Percentiles rank a stretch among this genome's conserved stretches.
These are phyloP conservation scores for Cicer chorassanicum DNA, from an alignment of 306 rosid species.

Conservation along the genomic window DNA sequence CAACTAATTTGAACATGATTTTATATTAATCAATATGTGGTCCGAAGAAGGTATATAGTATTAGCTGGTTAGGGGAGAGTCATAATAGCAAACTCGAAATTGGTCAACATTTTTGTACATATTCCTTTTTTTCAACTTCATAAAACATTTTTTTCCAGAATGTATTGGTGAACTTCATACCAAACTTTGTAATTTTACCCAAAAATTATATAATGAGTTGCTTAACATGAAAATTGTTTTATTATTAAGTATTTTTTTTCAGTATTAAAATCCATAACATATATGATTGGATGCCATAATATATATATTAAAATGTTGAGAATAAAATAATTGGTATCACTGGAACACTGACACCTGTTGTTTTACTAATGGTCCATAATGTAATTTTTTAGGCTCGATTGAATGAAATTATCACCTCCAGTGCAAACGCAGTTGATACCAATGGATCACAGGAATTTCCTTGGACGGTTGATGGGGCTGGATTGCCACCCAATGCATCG, in stretches of 20 bases:
- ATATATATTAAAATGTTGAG: constrained; percentile 11
- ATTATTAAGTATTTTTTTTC: constrained; percentile 4
- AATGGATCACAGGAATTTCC: constrained; percentile 63
- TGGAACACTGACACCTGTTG: constrained; percentile 25
- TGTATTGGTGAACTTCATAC: constrained; percentile 13
- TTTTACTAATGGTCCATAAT: constrained; percentile 23
- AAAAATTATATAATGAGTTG: constrained; percentile 5
- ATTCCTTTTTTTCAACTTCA: constrained; percentile 8
- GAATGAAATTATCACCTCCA: constrained; percentile 72
- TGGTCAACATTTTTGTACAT: constrained; percentile 18
- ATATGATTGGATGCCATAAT: constrained; percentile 3
- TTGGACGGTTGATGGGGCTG: constrained; percentile 92
- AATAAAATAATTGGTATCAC: background rate
- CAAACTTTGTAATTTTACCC: constrained; percentile 3
- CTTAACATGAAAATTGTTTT: background rate
- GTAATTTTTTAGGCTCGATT: constrained; percentile 67
- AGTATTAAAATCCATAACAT: background rate
- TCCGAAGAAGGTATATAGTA: constrained; percentile 13
- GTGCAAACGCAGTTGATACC: constrained; percentile 50
- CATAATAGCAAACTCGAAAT: background rate
- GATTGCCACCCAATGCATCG: constrained; percentile 79
- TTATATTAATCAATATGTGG: constrained; percentile 13
- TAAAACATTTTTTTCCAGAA: constrained; percentile 12
- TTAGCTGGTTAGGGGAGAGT: constrained; percentile 7
- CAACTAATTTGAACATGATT: background rate